These are phyloP conservation scores for Trifolium pratense DNA, from an alignment of 306 rosid genomes.

Conservation along the genomic window DNA sequence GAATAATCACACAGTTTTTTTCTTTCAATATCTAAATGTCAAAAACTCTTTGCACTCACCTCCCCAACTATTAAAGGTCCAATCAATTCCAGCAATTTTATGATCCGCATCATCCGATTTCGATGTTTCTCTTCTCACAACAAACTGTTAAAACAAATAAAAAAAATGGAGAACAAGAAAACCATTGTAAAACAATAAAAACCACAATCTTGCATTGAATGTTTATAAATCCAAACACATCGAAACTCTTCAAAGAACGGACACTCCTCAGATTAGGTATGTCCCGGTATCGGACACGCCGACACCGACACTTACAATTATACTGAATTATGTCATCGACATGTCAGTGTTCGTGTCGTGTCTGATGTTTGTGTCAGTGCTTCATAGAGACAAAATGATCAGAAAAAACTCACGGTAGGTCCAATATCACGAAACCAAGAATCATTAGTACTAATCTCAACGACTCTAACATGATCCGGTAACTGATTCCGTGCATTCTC, in stretches of 20 bases:
- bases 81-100: slow-evolving; percentile 83
- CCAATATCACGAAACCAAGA: slow-evolving; percentile 93
- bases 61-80: slow-evolving; percentile 96
- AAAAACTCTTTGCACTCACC: slow-evolving; percentile 54
- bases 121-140: slow-evolving; percentile 54
- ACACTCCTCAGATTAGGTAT: too few relatives aligned
- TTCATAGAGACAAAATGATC: slow-evolving; percentile 3
- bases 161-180: neutral
- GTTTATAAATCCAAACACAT: too few relatives aligned
- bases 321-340: too few relatives aligned
- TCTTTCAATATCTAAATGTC: neutral
- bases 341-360: too few relatives aligned
- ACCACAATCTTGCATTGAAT: too few relatives aligned
- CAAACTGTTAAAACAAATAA: slow-evolving; percentile 64
- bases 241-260: too few relatives aligned
- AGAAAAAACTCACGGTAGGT: slow-evolving; percentile 67
- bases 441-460: slow-evolving; percentile 80
- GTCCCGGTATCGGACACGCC: too few relatives aligned
- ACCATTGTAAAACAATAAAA: neutral
- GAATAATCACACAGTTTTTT: slow-evolving; percentile 15
- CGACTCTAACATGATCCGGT: slow-evolving; percentile 67
- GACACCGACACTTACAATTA: too few relatives aligned
- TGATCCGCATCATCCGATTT: slow-evolving; percentile 40
- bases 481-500: slow-evolving; percentile 72
- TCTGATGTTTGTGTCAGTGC: too few relatives aligned